Evolutionary conservation across 78 protist species (phyloP), one percentile per base, ranked within the genome.

Genomic region (Cavenderia fasciculata): DNA sequence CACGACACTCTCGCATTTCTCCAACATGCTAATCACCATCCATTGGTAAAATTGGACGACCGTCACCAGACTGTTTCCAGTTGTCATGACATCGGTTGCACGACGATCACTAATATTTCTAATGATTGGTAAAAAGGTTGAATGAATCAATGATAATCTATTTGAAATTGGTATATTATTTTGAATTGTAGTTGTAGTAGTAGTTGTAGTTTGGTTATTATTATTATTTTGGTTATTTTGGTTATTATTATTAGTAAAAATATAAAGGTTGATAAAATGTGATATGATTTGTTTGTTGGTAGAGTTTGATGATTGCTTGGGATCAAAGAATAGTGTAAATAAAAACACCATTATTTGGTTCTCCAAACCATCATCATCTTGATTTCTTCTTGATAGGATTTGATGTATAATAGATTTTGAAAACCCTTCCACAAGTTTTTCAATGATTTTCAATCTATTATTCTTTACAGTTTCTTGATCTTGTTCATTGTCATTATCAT

Each of bases 341-440:
- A n/a, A n/a, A n/a, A n/a, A n/a, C n/a, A n/a, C n/a, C n/a, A n/a
- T n/a, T n/a, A n/a, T n/a, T n/a, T n/a, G n/a, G n/a, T n/a, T n/a
- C n/a, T n/a, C n/a, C n/a, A n/a, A n/a, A n/a, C n/a, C n/a, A n/a
- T n/a, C n/a, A n/a, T n/a, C n/a, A n/a, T n/a, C n/a, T n/a, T n/a
- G n/a, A n/a, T n/a, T n/a, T n/a, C 41, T 3, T 73, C n/a, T 34
- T 23, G 52, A 36, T 73, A 34, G 36, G 33, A 73, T 23, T 73
- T 73, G 82, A 73, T 73, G 49, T 25, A 29, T 54, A 38, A 73
- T 16, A 18, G 54, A n/a, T 41, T 73, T 73, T 54, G 82, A 54
- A 33, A 73, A 21, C 49, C 82, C 82, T 54, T 73, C 82, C 34
- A 73, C 51, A 19, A 73, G 31, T 54, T 34, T 52, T 27, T 33